Percentiles rank a stretch among this genome's conserved stretches.
These are phyloP conservation scores for Xylariales sp. DNA, from an alignment of 2,329 filamentous ascomycete genomes.

Conservation along the genomic window DNA sequence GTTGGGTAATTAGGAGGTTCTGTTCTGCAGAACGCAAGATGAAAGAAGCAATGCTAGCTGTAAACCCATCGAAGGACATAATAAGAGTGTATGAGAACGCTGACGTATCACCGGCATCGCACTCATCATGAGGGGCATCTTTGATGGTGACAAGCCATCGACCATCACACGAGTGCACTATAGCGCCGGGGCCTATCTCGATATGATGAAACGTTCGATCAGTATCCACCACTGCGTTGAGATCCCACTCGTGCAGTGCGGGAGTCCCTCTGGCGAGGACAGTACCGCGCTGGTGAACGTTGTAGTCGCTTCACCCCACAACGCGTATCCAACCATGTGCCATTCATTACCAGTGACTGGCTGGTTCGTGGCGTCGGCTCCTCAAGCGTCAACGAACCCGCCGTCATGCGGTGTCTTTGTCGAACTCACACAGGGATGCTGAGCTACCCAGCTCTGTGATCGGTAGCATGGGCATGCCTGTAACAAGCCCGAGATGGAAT, in stretches of 20 bases:
- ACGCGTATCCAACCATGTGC: background rate
- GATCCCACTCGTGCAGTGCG: slow-evolving; percentile 12
- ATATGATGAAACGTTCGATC: slow-evolving; percentile 29
- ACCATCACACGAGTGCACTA: too few relatives aligned
- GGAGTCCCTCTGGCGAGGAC: background rate
- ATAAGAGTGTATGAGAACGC: slow-evolving; percentile 1
- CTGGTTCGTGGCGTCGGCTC: slow-evolving; percentile 2
- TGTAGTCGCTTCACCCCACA: slow-evolving; percentile 2
- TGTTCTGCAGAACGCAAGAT: background rate
- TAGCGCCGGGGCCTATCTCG: slow-evolving; percentile 4
- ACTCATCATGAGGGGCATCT: too few relatives aligned
- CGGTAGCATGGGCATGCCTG: background rate
- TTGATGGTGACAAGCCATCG: too few relatives aligned
- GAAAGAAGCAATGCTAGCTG: background rate
- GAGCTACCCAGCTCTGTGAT: background rate
- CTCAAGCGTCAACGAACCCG: too few relatives aligned
- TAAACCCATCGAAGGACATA: background rate
- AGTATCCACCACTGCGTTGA: slow-evolving; percentile 17
- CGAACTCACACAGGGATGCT: background rate
- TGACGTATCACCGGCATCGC: slow-evolving; percentile 7
- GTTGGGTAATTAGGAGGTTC: background rate
- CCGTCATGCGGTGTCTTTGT: too few relatives aligned
- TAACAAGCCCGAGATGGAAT: too few relatives aligned
- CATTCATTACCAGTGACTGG: background rate
- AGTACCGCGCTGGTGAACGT: slow-evolving; percentile 6